Percentiles rank a stretch among this genome's conserved stretches.
Evolutionary conservation across 163 green algal genomes (phyloP).

Genomic region (Dunaliella salina): DNA sequence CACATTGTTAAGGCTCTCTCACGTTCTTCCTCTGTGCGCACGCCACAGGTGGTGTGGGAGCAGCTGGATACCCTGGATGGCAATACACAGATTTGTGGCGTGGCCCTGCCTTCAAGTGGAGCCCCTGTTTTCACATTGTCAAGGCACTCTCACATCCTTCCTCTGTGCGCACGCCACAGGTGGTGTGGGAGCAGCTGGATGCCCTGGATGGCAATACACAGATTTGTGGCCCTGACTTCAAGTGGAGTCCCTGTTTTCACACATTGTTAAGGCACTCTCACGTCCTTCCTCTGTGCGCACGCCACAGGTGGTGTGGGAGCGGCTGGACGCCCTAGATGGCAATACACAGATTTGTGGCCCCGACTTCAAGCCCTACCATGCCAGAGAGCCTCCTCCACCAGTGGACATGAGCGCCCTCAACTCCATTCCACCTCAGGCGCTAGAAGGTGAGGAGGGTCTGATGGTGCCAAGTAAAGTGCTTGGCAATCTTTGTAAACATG

Average conservation of each 20-base stretch:
- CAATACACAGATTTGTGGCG: conserved; percentile 70
- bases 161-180: conserved; percentile 7
- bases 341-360: conserved; percentile 66
- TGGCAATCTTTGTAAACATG: no score
- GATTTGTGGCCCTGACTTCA: conserved; percentile 49
- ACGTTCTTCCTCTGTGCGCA: no score
- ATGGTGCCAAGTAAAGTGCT: not conserved
- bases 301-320: conserved; percentile 80
- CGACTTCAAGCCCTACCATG: conserved; percentile 33
- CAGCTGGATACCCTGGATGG: conserved; percentile 62
- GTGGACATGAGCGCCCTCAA: not conserved
- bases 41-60: conserved; percentile 82
- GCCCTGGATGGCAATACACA: conserved; percentile 68
- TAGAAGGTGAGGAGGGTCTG: no score
- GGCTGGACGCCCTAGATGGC: conserved; percentile 61
- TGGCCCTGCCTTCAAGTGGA: conserved; percentile 22
- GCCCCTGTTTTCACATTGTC: no score
- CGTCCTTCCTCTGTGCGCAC: no score
- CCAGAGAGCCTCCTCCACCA: not conserved
- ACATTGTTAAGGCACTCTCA: no score
- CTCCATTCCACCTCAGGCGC: not conserved
- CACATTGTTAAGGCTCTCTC: no score
- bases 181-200: conserved; percentile 83
- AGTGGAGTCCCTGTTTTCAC: no score
- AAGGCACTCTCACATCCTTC: no score